Evolutionary conservation across 371 early-diverging fungal species (phyloP), one percentile per base, ranked within the genome.

Genomic region (Sporodiniella umbellata): DNA sequence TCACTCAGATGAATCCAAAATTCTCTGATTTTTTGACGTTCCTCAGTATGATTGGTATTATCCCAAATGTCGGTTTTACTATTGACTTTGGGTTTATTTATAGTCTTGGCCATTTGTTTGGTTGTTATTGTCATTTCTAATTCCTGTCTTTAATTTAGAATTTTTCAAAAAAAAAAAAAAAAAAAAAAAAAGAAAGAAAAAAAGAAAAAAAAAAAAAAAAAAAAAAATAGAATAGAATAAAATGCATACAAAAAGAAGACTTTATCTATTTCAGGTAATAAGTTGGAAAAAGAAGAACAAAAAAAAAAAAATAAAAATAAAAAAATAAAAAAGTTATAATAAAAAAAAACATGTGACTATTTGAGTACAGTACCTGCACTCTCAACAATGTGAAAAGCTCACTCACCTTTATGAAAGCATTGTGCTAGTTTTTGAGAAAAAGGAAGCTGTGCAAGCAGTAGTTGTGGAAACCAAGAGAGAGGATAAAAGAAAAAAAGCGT

Each of bases 1-100:
- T 94, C 93, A 44, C 85, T 81, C 15, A 95, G 68, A 30, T 87
- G 85, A 37, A 94, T 68, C 96, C 96, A 95, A 61, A 92, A 95
- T 52, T 91, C 90, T 35, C 94, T 82, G 56, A 95, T 90, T 47
- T 85, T 80, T 51, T 81, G 84, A 26, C 89, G 83, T 64, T 95
- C 94, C 60, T 90, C 90, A 17, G 80, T 78, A 53, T 85, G 83
- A 18, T 85, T 84, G 48, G 72, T 85, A 64, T 75, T 87, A 12
- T 58, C 48, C 93, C 93, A 93, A 42, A 92, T 79, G 43, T 66
- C 75, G 21, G 78, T 42, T n/a, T 42, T 51, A 11, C 15, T 6
- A 11, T 37, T n/a, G 7, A 15, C 18, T 37, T 37, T 37, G 38
- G 38, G n/a, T 17, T 37, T 37, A 7, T 37, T 37, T 11, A 18